Evolutionary conservation across 768 basidiomycete species (phyloP), one percentile per base, ranked within the genome.

Genomic region (Lenzites betulinus): DNA sequence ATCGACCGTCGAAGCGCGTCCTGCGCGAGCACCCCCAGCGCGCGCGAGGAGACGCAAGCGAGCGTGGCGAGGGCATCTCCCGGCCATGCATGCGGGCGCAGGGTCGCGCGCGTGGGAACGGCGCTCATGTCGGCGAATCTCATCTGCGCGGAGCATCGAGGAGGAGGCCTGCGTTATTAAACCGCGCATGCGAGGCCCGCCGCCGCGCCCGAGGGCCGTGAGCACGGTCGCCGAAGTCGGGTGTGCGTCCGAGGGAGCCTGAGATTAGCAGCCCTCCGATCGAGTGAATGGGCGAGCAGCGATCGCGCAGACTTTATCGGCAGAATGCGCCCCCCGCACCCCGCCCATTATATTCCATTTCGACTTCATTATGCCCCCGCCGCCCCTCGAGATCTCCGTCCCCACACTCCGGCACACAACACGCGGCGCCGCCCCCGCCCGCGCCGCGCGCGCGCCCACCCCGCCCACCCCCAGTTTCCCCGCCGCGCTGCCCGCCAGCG

Each of bases 221-320:
- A 33, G 30, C 30, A n/a, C n/a, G n/a, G 30, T 33, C 11, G 30
- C 30, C 11, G 30, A 11, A 33, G 30, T 33, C 6, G 30, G 30
- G n/a, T n/a, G n/a, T 25, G 25, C 22, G 46, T 11, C 46, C 46
- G 46, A 2, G 47, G 26, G 25, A 26, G 12, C 12, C 20, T 13
- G 52, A 60, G 59, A 60, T 60, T 60, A 41, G 59, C 59, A 60
- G 53, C 30, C 30, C 30, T 52, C 25, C 52, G 59, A 60, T 60
- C 59, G 52, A 48, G 53, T 60, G 52, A 60, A 60, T 60, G 47
- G 35, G 43, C 33, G 7, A 7, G 7, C 22, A 28, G 33, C 9
- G 30, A 33, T 33, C 30, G 30, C 16, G 22, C 26, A 48, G 43
- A 51, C 25, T 51, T 42, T 51, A 58, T 51, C 57, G 57, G 57